Evolutionary conservation across 2,329 filamentous ascomycete species (phyloP), one percentile per base, ranked within the genome.

Genomic region (Aspergillus uvarum): DNA sequence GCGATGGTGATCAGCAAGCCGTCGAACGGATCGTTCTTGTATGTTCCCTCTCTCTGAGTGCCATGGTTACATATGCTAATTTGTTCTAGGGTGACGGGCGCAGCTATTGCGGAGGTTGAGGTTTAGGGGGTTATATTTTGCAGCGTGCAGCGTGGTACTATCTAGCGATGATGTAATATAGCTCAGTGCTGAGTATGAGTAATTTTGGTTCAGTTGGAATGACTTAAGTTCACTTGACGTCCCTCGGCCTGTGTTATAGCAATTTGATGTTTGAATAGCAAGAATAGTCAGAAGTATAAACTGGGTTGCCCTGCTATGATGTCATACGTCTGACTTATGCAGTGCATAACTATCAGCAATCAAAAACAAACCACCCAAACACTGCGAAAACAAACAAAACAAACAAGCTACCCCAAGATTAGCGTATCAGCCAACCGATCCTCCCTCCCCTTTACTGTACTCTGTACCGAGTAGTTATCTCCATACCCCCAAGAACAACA

Each of bases 1-100:
- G 93, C 93, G 0, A 89, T 98, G 61, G 90, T 98, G 29, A 92
- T 96, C 51, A 96, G 91, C 72, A 89, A 91, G 76, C 95, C 95
- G 0, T 78, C 76, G 5, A 78, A 77, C 60, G 76, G 76, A 16
- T 76, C 76, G 2, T 78, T 78, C 62, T 60, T 78, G 76, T 79
- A 76, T 60, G 74, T 70, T 49, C 47, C 26, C n/a, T 14, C 21
- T 8, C 42, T 59, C 29, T 21, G 22, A 56, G 5, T 16, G 19
- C 29, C 26, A 29, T 29, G 26, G 4, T 56, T 54, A 29, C 19
- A 14, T 14, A 47, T 54, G 35, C 64, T 70, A 65, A 72, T 47
- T 38, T 38, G 32, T 56, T 4, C 61, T 61, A 77, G 75, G 67
- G 67, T 77, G 64, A 70, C 69, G 50, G 75, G 75, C 31, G 69